These are phyloP conservation scores for Diaporthe sp. DNA, from an alignment of 2,329 filamentous ascomycete species.

Conservation along the genomic window DNA sequence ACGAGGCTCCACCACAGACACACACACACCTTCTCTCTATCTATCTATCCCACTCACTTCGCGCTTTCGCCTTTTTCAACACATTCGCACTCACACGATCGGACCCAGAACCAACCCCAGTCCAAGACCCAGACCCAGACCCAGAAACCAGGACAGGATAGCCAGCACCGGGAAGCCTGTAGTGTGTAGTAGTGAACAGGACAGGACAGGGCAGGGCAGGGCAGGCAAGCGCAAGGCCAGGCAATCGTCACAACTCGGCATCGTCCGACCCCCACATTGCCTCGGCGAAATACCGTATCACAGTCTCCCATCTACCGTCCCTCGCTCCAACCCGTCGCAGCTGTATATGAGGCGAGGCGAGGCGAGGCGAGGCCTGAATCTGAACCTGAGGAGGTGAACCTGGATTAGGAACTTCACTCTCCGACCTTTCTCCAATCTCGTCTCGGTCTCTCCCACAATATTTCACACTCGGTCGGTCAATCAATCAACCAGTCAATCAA, in stretches of 20 bases:
- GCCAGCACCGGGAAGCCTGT: not conserved
- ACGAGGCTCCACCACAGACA: slow-evolving; percentile 12
- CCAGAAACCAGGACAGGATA: not conserved
- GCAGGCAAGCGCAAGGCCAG: not conserved
- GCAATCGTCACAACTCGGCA: slow-evolving; percentile 27
- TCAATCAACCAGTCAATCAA: not conserved
- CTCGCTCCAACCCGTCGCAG: slow-evolving; percentile 4
- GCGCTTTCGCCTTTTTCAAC: slow-evolving; percentile 17
- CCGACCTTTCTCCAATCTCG: slow-evolving; percentile 15
- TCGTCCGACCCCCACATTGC: slow-evolving; percentile 29
- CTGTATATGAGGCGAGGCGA: slow-evolving; percentile 14
- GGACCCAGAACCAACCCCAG: not conserved
- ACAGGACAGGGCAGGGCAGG: slow-evolving; percentile 6
- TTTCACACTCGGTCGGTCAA: not conserved
- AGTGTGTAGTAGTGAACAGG: not conserved
- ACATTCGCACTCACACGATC: not conserved
- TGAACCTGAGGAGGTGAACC: not conserved
- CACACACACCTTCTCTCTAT: not conserved
- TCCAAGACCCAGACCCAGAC: not conserved
- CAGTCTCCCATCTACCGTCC: slow-evolving; percentile 12
- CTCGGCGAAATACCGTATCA: slow-evolving; percentile 34
- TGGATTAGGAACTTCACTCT: slow-evolving; percentile 7
- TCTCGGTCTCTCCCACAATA: slow-evolving; percentile 3
- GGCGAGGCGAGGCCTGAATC: slow-evolving; percentile 2
- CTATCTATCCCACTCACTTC: slow-evolving; percentile 8